Evolutionary conservation across 768 basidiomycete species (phyloP).

Genomic region (Termitomyces titanicus): DNA sequence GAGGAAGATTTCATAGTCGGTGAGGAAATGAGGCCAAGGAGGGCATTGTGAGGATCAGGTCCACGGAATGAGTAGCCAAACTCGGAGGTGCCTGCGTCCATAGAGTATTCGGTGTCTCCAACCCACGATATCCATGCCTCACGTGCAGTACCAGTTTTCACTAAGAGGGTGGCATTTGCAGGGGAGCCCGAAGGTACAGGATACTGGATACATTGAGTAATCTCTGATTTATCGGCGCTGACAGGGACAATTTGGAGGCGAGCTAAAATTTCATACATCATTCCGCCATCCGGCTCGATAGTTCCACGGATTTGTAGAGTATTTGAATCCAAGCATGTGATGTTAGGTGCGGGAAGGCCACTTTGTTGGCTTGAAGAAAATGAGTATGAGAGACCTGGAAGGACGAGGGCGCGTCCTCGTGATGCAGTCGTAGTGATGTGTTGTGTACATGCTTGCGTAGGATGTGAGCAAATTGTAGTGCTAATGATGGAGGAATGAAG

Average conservation of each 20-base stretch:
- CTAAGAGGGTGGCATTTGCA: conserved; percentile 43
- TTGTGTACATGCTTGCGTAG: conserved; percentile 57
- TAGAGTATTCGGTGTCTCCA: conserved; percentile 69
- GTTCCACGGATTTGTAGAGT: conserved; percentile 55
- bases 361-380: conserved; percentile 43
- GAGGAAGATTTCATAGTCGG: conserved; percentile 15
- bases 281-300: conserved; percentile 45
- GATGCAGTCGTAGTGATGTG: conserved; percentile 36
- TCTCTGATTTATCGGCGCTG: conserved; percentile 13
- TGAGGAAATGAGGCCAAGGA: conserved; percentile 36
- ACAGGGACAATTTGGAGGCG: conserved; percentile 30
- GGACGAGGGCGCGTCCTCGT: conserved; percentile 7
- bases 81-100: conserved; percentile 54
- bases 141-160: conserved; percentile 35
- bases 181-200: conserved; percentile 27
- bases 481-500: neutral
- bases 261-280: conserved; percentile 67
- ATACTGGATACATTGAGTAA: conserved; percentile 27
- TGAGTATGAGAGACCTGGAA: conserved; percentile 43
- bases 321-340: conserved; percentile 54
- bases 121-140: conserved; percentile 71
- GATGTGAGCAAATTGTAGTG: conserved; percentile 63
- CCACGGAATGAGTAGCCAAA: conserved; percentile 63
- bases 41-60: conserved; percentile 49
- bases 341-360: conserved; percentile 51